Evolutionary conservation across 1,284 basidiomycete species (phyloP).

Genomic region (Apiotrichum montevideense): DNA sequence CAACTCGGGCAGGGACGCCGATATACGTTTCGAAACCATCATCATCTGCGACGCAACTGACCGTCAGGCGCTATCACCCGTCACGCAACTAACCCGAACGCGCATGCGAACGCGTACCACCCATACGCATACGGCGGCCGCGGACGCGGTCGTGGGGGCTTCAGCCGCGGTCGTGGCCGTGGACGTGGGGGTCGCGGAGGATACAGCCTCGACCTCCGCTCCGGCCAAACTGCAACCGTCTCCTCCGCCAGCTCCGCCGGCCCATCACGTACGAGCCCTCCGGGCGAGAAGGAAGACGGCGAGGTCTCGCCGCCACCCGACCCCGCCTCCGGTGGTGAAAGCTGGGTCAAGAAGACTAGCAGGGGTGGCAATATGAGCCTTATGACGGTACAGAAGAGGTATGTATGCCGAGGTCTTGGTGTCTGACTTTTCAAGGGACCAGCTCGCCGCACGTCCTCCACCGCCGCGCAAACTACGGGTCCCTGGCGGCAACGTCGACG

Average conservation of each 20-base stretch:
- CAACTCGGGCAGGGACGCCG: not conserved
- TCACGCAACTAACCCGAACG: conserved; percentile 16
- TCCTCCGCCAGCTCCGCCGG: not conserved
- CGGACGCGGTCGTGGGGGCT: conserved; percentile 8
- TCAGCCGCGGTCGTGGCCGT: conserved; percentile 5
- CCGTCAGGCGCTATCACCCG: conserved; percentile 33
- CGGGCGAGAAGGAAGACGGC: conserved; percentile 9
- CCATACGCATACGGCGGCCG: conserved; percentile 34
- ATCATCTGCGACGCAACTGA: not conserved
- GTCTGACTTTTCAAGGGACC: conserved; percentile 8
- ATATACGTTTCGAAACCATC: too few species aligned
- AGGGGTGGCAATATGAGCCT: conserved; percentile 44
- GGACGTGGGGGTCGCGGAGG: not conserved
- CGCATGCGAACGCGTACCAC: conserved; percentile 24
- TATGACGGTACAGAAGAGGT: conserved; percentile 47
- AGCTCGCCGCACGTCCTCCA: conserved; percentile 18
- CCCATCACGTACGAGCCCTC: not conserved
- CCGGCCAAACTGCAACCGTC: not conserved
- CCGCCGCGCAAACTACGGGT: conserved; percentile 15
- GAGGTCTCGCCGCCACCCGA: conserved; percentile 6
- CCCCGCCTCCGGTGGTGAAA: not conserved
- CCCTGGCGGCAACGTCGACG: conserved; percentile 26
- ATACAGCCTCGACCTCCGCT: conserved; percentile 4
- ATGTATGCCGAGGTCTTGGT: not conserved
- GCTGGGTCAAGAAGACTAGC: conserved; percentile 40